Base-by-base conservation (phyloP, 169 alveolate species). In the Plasmodium malariae region DNA sequence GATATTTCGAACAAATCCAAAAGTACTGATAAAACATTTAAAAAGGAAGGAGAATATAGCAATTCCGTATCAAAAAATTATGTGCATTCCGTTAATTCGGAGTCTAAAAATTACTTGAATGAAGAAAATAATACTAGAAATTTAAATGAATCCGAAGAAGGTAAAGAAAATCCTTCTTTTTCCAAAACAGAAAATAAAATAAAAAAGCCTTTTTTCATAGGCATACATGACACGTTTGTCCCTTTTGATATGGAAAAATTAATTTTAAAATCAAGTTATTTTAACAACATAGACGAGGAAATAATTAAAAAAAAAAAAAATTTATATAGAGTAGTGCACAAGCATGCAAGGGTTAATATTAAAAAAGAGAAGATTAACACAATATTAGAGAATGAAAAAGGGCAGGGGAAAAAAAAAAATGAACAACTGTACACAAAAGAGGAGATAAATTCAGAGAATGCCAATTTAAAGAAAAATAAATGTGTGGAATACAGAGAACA, bases 221-320 rank as follows among this genome's bases (percentile, higher is more conserved):
- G 76, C n/a, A 11, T 78, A 49, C 76, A 78, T 24, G 89, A 78
- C 28, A 63, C 57, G n/a, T 78, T 78, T 68, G 80, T 78, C 24
- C 70, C 89, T 30, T 78, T 78, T 55, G 89, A 78, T 30, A 78
- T 78, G 69, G 89, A 78, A 37, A 62, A 63, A 28, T 32, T 78
- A 43, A 78, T 78, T 55, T 51, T 40, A 36, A 49, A 63, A 63
- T 40, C 9, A 11, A 78, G 34, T 19, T 21, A 62, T 36, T 73
- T 73, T 37, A 30, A 21, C 9, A 34, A 26, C 14, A 45, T 26
- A 7, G 60, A 37, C 40, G 76, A 78, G 55, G 78, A 78, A 63
- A 54, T 55, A 54, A 63, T 62, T 63, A 78, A 49, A 37, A 78
- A 17, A 37, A 54, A 78, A 26, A 45, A 43, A 5, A 62, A 19